A percentile compares a stretch with the other conserved stretches of the same genome.
Evolutionary conservation across 2,329 filamentous ascomycete genomes (phyloP).

Genomic region (Fusarium acutatum): DNA sequence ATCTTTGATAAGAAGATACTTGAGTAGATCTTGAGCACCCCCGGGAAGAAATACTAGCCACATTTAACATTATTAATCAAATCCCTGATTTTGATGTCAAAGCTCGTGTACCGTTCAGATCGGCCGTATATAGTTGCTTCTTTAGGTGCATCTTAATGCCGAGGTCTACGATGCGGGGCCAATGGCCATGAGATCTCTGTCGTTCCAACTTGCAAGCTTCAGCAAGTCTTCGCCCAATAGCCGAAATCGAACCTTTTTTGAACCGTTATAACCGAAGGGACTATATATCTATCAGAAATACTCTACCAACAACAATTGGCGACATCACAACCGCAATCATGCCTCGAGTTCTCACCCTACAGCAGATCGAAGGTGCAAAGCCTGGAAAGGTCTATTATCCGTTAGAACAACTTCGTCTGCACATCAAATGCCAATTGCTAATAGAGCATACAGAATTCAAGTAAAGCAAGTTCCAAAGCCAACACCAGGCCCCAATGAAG

Average conservation of each 20-base stretch:
- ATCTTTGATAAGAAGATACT: neutral
- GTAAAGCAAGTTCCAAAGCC: conserved; percentile 70
- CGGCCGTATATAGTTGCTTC: neutral
- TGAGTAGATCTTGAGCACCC: neutral
- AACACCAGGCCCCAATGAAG: conserved; percentile 69
- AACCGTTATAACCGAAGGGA: no score
- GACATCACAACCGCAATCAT: conserved; percentile 43
- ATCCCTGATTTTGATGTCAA: neutral
- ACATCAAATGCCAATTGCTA: conserved; percentile 2
- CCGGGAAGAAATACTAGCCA: neutral
- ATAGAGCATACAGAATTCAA: conserved; percentile 55
- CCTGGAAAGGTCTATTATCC: conserved; percentile 90
- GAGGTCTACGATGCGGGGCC: conserved; percentile 22
- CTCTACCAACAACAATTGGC: neutral
- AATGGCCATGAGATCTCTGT: neutral
- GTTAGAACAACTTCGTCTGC: conserved; percentile 50
- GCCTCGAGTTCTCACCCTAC: conserved; percentile 68
- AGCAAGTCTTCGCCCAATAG: neutral
- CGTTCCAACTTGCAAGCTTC: neutral
- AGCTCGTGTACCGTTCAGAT: neutral
- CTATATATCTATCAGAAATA: neutral
- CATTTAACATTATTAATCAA: neutral
- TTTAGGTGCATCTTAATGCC: neutral
- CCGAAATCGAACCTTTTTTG: neutral
- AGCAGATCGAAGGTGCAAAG: conserved; percentile 76